These are phyloP conservation scores for Chaetoceros muelleri DNA, from an alignment of 108 stramenopile species.

Conservation along the genomic window DNA sequence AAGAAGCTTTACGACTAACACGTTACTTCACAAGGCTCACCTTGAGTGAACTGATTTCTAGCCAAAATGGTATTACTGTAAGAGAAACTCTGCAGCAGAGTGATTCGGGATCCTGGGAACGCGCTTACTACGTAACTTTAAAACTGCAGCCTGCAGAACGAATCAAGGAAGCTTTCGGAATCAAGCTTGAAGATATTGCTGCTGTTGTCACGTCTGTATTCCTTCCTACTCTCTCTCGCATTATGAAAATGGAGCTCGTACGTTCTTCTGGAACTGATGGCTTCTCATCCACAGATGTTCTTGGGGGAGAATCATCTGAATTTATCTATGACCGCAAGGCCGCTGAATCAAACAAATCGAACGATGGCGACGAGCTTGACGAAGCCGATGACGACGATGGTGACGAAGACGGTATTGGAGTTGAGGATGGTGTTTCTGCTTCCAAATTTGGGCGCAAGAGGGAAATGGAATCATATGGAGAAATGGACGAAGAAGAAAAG, in stretches of 20 bases:
- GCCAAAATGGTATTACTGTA: conserved; percentile 56
- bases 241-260: conserved; percentile 78
- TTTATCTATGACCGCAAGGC: conserved; percentile 15
- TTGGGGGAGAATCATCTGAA: conserved; percentile 29
- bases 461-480: conserved; percentile 54
- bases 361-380: conserved; percentile 31
- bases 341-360: conserved; percentile 14
- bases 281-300: conserved; percentile 37
- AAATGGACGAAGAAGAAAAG: conserved; percentile 42
- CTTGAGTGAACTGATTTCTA: conserved; percentile 78
- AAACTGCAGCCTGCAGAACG: conserved; percentile 75
- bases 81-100: conserved; percentile 55
- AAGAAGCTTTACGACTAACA: conserved; percentile 58
- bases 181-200: conserved; percentile 75
- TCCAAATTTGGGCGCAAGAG: conserved; percentile 38
- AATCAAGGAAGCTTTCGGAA: conserved; percentile 83
- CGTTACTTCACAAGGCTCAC: conserved; percentile 70
- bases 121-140: conserved; percentile 74
- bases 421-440: conserved; percentile 51
- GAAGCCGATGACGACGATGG: conserved; percentile 72
- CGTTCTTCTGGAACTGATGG: conserved; percentile 47
- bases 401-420: conserved; percentile 33
- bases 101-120: conserved; percentile 56
- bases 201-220: conserved; percentile 55
- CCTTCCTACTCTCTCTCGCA: conserved; percentile 53